Base-by-base conservation (phyloP, 768 basidiomycete genomes). In the Amanita muscaria region DNA sequence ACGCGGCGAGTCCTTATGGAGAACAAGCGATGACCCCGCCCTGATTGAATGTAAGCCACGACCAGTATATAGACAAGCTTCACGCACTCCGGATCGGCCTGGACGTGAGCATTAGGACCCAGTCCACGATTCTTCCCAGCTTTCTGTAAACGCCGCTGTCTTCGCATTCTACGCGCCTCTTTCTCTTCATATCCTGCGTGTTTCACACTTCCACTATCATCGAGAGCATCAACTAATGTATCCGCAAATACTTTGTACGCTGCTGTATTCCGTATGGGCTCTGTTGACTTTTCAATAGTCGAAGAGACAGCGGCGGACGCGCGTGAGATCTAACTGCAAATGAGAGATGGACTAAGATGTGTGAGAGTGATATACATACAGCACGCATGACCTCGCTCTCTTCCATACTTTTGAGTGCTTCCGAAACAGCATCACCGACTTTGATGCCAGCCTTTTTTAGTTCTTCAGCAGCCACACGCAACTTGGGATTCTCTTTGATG, bases 121-220 rank as follows among this genome's bases (percentile, higher is more conserved):
- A 81, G 59, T 34, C 86, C 80, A 30, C 65, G 70, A 38, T 68
- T 67, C 53, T 80, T 79, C 4, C 94, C 96, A 4, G 89, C 87
- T 62, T 93, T 94, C 44, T 72, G 80, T 14, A 96, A 71, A 27
- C 96, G 78, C 38, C 72, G 67, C 61, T 92, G 84, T 46, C 96
- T 67, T 48, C 91, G 74, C 47, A 77, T 64, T 55, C 96, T 70
- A 40, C 96, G 78, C 15, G 80, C 85, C 58, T 98, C 96, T 59
- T 86, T 90, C 60, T 96, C 93, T 61, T 94, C 90, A 51, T 92
- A 97, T 0, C 96, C 96, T 39, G 89, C 93, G 63, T 94, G 89
- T 53, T 91, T 90, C 3, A 90, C 86, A 51, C 83, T 89, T 3
- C 87, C 88, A 46, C 86, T 88, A 62, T 98, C 93, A 50, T 98